These are phyloP conservation scores for Entomortierella beljakovae DNA, from an alignment of 192 early-diverging fungal genomes.

Conservation along the genomic window DNA sequence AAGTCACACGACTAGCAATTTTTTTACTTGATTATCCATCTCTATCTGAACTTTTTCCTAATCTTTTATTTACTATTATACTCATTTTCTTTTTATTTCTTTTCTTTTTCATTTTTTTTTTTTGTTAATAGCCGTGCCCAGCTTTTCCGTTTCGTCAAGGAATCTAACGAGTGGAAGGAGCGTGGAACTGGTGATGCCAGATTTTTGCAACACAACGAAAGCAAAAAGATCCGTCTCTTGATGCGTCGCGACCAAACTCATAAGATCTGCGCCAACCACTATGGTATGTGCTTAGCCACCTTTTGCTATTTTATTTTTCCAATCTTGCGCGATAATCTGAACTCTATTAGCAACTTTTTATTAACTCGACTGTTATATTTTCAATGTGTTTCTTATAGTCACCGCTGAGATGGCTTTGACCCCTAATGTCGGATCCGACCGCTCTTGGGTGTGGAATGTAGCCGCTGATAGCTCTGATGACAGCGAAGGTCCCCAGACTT, in stretches of 20 bases:
- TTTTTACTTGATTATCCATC: too few relatives aligned
- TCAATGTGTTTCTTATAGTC: slow-evolving; percentile 55
- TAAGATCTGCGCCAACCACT: slow-evolving; percentile 99
- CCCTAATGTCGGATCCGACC: slow-evolving; percentile 97
- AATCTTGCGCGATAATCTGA: slow-evolving; percentile 9
- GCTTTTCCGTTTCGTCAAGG: slow-evolving; percentile 97
- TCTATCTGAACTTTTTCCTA: not conserved
- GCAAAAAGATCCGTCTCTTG: slow-evolving; percentile 92
- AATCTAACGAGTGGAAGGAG: slow-evolving; percentile 97
- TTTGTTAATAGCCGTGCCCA: slow-evolving; percentile 83
- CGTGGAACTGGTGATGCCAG: slow-evolving; percentile 98
- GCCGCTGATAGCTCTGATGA: slow-evolving; percentile 92
- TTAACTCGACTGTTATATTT: not conserved
- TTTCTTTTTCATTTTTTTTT: not conserved
- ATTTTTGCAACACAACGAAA: slow-evolving; percentile 92
- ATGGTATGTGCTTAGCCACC: too few relatives aligned
- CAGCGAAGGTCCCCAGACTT: slow-evolving; percentile 75
- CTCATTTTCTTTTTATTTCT: not conserved
- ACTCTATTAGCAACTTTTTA: not conserved
- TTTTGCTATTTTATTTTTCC: slow-evolving; percentile 1
- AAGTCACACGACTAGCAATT: slow-evolving; percentile 29
- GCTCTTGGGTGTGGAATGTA: slow-evolving; percentile 98
- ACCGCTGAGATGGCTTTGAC: slow-evolving; percentile 88
- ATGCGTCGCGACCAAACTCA: slow-evolving; percentile 99
- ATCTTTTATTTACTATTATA: not conserved